These are phyloP conservation scores for Ciborinia camelliae DNA, from an alignment of 2,329 filamentous ascomycete species.

Conservation along the genomic window DNA sequence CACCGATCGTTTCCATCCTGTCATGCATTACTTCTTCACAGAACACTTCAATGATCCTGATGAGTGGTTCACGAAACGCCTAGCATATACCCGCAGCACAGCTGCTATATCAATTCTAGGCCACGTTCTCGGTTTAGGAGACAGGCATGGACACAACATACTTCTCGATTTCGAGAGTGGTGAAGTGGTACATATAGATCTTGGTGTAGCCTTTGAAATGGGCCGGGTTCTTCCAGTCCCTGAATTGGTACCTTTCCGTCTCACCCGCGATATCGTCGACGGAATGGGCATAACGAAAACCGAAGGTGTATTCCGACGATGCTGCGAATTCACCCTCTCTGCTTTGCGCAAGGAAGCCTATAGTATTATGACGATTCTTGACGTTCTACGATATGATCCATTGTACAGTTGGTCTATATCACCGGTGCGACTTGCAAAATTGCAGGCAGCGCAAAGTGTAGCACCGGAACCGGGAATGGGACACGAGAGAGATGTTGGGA, in stretches of 20 bases:
- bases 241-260: slow-evolving; percentile 90
- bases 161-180: slow-evolving; percentile 84
- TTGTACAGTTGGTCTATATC: slow-evolving; percentile 94
- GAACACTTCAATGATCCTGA: slow-evolving; percentile 91
- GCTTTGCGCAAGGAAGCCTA: slow-evolving; percentile 93
- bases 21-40: slow-evolving; percentile 96
- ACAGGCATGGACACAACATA: slow-evolving; percentile 96
- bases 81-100: slow-evolving; percentile 90
- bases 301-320: slow-evolving; percentile 94
- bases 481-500: slow-evolving; percentile 35
- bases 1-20: slow-evolving; percentile 79
- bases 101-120: slow-evolving; percentile 95
- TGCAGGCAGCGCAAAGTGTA: slow-evolving; percentile 58
- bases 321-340: slow-evolving; percentile 95
- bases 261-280: slow-evolving; percentile 92
- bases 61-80: slow-evolving; percentile 86
- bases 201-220: slow-evolving; percentile 95
- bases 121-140: slow-evolving; percentile 86
- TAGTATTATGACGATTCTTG: slow-evolving; percentile 97
- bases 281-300: slow-evolving; percentile 95
- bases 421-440: slow-evolving; percentile 59
- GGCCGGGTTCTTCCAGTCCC: slow-evolving; percentile 93
- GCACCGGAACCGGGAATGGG: slow-evolving; percentile 29
- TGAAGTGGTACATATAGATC: slow-evolving; percentile 93
- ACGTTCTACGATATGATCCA: slow-evolving; percentile 96